Evolutionary conservation across 768 basidiomycete genomes (phyloP).

Genomic region (Panaeolus papilionaceus): DNA sequence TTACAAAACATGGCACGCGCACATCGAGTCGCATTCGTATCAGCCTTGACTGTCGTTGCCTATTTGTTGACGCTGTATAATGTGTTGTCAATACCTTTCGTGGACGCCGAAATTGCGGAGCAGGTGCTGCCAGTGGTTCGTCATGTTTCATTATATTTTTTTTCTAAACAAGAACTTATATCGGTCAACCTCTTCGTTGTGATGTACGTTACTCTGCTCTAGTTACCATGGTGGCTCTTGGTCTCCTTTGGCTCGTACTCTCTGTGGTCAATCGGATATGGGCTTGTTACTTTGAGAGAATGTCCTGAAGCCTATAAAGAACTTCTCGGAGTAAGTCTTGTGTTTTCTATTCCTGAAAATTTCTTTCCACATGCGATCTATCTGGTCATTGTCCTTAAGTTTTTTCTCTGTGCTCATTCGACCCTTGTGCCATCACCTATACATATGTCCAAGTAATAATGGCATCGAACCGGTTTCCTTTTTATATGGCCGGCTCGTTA

Average conservation of each 20-base stretch:
- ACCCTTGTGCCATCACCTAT: not conserved
- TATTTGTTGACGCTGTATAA: constrained; percentile 67
- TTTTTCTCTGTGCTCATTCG: not conserved
- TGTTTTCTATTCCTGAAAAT: constrained; percentile 14
- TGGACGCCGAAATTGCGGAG: constrained; percentile 50
- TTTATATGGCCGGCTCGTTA: constrained; percentile 13
- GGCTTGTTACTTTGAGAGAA: constrained; percentile 74
- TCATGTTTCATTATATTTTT: constrained; percentile 16
- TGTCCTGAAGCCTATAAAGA: constrained; percentile 83
- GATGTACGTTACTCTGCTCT: constrained; percentile 9
- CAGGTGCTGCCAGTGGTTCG: constrained; percentile 68
- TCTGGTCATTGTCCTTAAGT: not conserved
- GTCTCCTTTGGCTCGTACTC: constrained; percentile 83
- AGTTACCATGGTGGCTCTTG: constrained; percentile 87
- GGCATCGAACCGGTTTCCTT: constrained; percentile 1
- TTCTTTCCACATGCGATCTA: not conserved
- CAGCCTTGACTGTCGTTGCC: constrained; percentile 46
- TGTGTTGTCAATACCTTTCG: constrained; percentile 58
- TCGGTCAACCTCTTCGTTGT: not conserved
- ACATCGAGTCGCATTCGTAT: constrained; percentile 54
- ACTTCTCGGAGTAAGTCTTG: constrained; percentile 59
- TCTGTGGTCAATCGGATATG: constrained; percentile 78
- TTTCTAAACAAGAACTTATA: not conserved
- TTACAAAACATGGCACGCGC: constrained; percentile 61
- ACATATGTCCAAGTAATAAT: constrained; percentile 1